Percentiles rank a stretch among this genome's conserved stretches.
phyloP scores from a whole-genome alignment of 108 stramenopile species.

The Aurantiochytrium sp. region DNA sequence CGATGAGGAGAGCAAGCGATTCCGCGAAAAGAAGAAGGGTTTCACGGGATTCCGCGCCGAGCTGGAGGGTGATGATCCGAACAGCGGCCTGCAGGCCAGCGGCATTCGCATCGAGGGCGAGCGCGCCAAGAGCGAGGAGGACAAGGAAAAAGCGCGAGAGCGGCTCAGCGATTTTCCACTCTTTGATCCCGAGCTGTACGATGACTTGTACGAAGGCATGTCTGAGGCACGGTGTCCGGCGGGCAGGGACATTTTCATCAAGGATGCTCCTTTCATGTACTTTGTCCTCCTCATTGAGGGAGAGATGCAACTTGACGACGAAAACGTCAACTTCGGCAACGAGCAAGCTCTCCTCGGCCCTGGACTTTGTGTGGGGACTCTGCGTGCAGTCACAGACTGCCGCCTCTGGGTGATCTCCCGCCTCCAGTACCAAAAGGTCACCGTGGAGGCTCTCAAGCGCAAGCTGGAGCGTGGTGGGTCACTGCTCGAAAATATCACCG shows the following conservation, averaged over 20 bases:
- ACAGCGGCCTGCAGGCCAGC: not conserved
- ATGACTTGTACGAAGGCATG: not conserved
- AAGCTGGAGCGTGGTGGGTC: not conserved
- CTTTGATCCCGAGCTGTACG: not conserved
- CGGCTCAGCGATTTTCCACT: not conserved
- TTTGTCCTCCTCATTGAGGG: conserved; percentile 3
- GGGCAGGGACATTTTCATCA: not conserved
- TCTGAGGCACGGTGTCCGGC: not conserved
- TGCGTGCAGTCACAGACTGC: not conserved
- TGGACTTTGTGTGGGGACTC: not conserved
- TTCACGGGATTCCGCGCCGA: not conserved
- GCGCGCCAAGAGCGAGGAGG: not conserved
- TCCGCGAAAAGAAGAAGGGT: conserved; percentile 9
- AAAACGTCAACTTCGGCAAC: not conserved
- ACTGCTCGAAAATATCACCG: conserved; percentile 10
- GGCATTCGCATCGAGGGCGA: not conserved
- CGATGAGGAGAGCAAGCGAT: conserved; percentile 13
- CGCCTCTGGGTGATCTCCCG: not conserved
- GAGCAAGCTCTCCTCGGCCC: not conserved
- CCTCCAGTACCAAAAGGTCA: conserved; percentile 1
- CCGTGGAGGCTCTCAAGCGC: conserved; percentile 6
- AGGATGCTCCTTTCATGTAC: not conserved
- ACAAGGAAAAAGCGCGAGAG: not conserved
- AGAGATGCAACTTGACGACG: not conserved
- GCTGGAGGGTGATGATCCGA: not conserved